Conservation (phyloP, 2,329 filamentous ascomycete species). For the Davidsoniella eucalypti region DNA sequence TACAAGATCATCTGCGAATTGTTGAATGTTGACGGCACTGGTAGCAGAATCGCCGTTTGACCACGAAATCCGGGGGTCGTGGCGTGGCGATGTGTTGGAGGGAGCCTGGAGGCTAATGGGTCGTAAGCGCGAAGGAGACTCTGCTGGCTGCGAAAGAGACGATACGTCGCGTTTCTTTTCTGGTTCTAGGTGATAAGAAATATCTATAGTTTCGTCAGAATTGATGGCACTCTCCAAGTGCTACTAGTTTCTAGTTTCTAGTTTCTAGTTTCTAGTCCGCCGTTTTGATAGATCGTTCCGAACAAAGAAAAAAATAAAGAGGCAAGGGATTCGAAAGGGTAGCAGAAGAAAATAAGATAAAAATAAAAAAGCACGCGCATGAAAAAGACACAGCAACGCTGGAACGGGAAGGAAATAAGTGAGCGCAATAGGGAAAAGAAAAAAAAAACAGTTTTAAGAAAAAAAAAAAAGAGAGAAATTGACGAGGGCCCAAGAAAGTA, state of each 20-base stretch:
- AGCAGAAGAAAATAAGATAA: slow-evolving; percentile 7
- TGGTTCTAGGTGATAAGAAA: no score
- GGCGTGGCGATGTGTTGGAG: slow-evolving; percentile 1
- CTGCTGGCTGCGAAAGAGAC: no score
- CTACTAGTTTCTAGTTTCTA: not conserved
- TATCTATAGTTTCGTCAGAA: slow-evolving; percentile 1
- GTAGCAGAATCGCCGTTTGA: slow-evolving; percentile 13
- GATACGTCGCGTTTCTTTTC: no score
- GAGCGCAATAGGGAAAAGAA: not conserved
- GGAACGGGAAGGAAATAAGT: not conserved
- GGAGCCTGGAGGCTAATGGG: slow-evolving; percentile 7
- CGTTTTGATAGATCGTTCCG: slow-evolving; percentile 1
- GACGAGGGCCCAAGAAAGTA: no score
- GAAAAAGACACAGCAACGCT: slow-evolving; percentile 13
- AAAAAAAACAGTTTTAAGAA: not conserved
- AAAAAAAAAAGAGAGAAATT: not conserved
- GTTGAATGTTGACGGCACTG: slow-evolving; percentile 10
- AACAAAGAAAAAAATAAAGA: slow-evolving; percentile 2
- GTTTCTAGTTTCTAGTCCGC: no score
- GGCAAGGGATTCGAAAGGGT: not conserved
- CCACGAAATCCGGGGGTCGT: slow-evolving; percentile 12
- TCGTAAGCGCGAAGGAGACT: slow-evolving; percentile 1
- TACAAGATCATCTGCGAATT: slow-evolving; percentile 12
- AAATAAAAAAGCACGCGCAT: slow-evolving; percentile 17
- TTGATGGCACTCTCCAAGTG: not conserved